Base-by-base conservation (phyloP, 1,284 basidiomycete species). In the Ceratobasidium sp. region DNA sequence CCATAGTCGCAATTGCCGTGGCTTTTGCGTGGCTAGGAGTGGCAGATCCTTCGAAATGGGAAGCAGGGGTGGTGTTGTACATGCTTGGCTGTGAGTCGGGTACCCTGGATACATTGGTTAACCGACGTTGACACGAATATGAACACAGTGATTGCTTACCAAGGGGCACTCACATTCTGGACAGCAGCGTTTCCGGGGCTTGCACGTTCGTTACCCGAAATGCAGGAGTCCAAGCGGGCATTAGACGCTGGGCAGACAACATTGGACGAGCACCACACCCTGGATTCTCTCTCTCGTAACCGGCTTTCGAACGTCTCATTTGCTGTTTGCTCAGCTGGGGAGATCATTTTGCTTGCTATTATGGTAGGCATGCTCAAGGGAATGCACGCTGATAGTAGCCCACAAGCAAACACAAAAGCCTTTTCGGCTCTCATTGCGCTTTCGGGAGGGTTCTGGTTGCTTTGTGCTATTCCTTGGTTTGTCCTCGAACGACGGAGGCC, bases 301-400 rank as follows among this genome's bases (percentile, higher is more conserved):
- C 84, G 87, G n/a, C 83, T 92, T 46, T 89, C 87, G 0, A 92
- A 93, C 73, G 80, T 91, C 7, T 89, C 90, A 0, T 91, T 93
- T 73, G 81, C 89, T 1, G 79, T 93, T 27, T 87, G 82, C 72
- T 91, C 88, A 0, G 80, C 82, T 0, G 90, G 89, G 50, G 89
- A 90, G 77, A 81, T 91, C 41, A 58, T 90, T 56, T 82, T 92
- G 39, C 83, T 93, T 14, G 86, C 84, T 1, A 77, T 92, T 64
- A 89, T 92, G 82, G 85, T 90, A 46, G 90, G 89, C 16, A 91
- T 93, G 52, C 79, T 92, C 14, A 85, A 88, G 75, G 89, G 82
- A 0, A 75, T 92, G 52, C 82, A 85, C 56, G 83, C 86, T 1
- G 83, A 82, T 60, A 83, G 83, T 71, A 86, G 85, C 74, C 82